phyloP scores from a whole-genome alignment of 2,329 filamentous ascomycete species.

The Venturiaceae sp. region DNA sequence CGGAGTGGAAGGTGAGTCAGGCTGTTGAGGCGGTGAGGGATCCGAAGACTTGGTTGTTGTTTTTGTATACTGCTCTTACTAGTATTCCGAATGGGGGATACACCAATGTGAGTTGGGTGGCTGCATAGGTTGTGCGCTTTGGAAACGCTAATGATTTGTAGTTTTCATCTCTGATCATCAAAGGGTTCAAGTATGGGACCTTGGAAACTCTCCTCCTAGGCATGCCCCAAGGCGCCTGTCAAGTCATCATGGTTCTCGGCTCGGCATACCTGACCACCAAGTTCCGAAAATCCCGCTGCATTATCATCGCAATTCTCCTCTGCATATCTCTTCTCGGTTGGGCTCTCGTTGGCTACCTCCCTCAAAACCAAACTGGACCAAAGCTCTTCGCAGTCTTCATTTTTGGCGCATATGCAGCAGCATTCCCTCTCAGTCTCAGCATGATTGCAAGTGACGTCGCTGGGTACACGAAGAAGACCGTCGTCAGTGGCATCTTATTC shows the following conservation, averaged over 20 bases:
- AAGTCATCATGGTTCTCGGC: neutral
- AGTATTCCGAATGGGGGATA: conserved; percentile 12
- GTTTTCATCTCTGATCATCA: neutral
- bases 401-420: conserved; percentile 12
- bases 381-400: conserved; percentile 13
- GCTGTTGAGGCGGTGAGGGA: conserved; percentile 15
- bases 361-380: neutral
- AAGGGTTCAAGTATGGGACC: neutral
- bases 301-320: neutral
- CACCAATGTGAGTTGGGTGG: conserved; percentile 16
- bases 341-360: neutral
- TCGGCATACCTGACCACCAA: neutral
- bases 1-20: conserved; percentile 7
- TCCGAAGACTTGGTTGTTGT: conserved; percentile 37
- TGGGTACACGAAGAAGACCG: conserved; percentile 14
- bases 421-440: conserved; percentile 9
- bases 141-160: no score
- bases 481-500: conserved; percentile 11
- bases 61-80: conserved; percentile 17
- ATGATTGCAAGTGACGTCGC: conserved; percentile 13
- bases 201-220: neutral
- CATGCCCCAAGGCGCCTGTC: neutral
- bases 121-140: conserved; percentile 9
- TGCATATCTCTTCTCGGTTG: conserved; percentile 8
- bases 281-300: neutral